These are phyloP conservation scores for Scolecobasidium constrictum DNA, from an alignment of 2,329 filamentous ascomycete species.

Conservation along the genomic window DNA sequence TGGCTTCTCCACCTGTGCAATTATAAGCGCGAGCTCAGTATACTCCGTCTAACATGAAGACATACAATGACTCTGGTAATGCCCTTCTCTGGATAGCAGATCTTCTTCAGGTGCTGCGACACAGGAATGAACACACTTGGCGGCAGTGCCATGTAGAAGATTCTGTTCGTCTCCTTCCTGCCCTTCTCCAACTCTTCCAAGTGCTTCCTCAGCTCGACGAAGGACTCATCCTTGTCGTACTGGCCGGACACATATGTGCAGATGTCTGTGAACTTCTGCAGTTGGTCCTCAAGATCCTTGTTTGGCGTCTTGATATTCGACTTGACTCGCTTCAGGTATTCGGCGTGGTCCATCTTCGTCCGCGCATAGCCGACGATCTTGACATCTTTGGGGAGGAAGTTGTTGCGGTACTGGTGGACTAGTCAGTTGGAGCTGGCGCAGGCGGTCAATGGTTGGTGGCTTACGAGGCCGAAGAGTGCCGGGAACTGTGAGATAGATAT, in stretches of 20 bases:
- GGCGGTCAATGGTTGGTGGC: slow-evolving; percentile 28
- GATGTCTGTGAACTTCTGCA: slow-evolving; percentile 76
- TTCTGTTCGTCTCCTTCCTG: slow-evolving; percentile 71
- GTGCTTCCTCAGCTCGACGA: slow-evolving; percentile 74
- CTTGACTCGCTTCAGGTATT: slow-evolving; percentile 88
- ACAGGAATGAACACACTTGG: slow-evolving; percentile 97
- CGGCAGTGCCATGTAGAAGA: slow-evolving; percentile 99
- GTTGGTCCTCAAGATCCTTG: slow-evolving; percentile 91
- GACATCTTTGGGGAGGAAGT: slow-evolving; percentile 93
- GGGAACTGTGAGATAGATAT: slow-evolving; percentile 72
- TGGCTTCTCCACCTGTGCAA: slow-evolving; percentile 82
- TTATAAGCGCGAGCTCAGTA: slow-evolving; percentile 12
- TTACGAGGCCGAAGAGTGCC: slow-evolving; percentile 90
- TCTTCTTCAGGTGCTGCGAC: slow-evolving; percentile 92
- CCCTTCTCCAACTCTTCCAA: slow-evolving; percentile 76
- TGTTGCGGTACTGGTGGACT: slow-evolving; percentile 79
- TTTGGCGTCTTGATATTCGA: slow-evolving; percentile 99
- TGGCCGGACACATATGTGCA: slow-evolving; percentile 96
- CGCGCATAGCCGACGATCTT: slow-evolving; percentile 97
- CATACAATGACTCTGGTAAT: slow-evolving; percentile 89
- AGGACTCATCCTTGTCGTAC: slow-evolving; percentile 95
- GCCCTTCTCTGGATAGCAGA: slow-evolving; percentile 86
- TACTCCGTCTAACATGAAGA: background rate
- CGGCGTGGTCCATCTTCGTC: slow-evolving; percentile 97
- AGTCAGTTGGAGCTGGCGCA: slow-evolving; percentile 2